Evolutionary conservation across 1,284 basidiomycete genomes (phyloP), one percentile per base, ranked within the genome.

Genomic region (Cutaneotrichosporon dermatis): DNA sequence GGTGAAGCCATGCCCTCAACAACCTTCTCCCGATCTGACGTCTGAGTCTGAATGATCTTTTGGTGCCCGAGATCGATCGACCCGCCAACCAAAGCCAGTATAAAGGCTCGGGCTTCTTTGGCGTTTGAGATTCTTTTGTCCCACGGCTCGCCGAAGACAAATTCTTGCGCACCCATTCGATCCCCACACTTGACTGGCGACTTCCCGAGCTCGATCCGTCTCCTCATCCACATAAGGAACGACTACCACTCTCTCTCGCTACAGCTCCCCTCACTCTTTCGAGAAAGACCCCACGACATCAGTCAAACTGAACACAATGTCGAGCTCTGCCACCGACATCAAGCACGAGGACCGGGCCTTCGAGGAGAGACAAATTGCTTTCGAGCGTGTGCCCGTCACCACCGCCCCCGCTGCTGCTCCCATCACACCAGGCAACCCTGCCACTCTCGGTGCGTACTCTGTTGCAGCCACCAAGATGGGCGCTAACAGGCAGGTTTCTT

Each of bases 401-500:
- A 15, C 37, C 6, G 9, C 37, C 2, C 55, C 55, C n/a, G 46
- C 33, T 12, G 4, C 33, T 4, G 6, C 49, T 25, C 55, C 48
- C 6, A 6, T 15, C 10, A 15, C 41, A 1, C 58, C 42, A 6
- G 58, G 50, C 33, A 56, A 60, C 55, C 59, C 59, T 13, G 40
- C 50, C 2, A 48, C 55, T 12, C 51, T 60, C 15, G 59, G 59
- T 60, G 35, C 34, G 59, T 46, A 25, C 13, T 40, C 39, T 4
- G 39, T 8, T 2, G 5, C 10, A 3, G 8, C 13, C 25, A 12
- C 6, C 6, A 25, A n/a, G 6, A 34, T 4, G 1, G 15, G 12
- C 13, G 16, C 51, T 55, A 15, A 51, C 50, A 0, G 25, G 1
- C 41, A 62, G 60, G 60, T 6, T 59, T 49, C 60, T 62, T 62